These are phyloP conservation scores for Monosporascus sp. DNA, from an alignment of 2,329 filamentous ascomycete genomes.

Conservation along the genomic window DNA sequence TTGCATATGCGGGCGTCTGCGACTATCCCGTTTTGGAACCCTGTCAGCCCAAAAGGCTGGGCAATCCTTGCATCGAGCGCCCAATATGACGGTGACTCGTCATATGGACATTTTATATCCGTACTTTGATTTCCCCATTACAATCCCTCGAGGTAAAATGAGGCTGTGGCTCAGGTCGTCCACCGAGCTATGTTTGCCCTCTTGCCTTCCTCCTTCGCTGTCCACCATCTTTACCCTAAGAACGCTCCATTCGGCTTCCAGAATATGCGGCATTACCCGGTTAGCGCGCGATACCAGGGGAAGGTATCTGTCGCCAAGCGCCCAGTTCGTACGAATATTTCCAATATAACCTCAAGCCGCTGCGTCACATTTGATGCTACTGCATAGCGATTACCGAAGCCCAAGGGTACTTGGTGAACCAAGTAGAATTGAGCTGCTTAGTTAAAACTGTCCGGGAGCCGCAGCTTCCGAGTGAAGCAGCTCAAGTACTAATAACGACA, in stretches of 20 bases:
- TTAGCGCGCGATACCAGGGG: background rate
- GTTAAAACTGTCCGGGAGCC: too few species aligned
- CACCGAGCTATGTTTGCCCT: background rate
- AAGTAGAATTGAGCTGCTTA: too few species aligned
- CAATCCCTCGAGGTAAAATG: background rate
- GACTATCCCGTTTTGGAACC: background rate
- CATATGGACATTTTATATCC: background rate
- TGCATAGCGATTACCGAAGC: background rate
- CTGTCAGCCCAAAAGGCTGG: background rate
- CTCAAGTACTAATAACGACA: background rate
- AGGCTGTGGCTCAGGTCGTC: background rate
- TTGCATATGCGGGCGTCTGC: background rate
- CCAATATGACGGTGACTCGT: background rate
- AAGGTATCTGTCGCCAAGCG: background rate
- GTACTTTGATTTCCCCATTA: background rate
- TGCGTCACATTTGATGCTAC: background rate
- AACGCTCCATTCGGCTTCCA: background rate
- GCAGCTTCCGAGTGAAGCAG: background rate
- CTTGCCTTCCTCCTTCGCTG: background rate
- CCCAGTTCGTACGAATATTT: background rate
- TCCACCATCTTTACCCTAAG: conserved; percentile 3
- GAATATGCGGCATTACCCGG: background rate
- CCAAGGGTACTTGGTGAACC: background rate
- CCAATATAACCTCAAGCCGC: background rate
- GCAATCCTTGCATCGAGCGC: background rate